phyloP scores from a whole-genome alignment of 2,329 filamentous ascomycete species.

The Pyrenochaeta sp. region DNA sequence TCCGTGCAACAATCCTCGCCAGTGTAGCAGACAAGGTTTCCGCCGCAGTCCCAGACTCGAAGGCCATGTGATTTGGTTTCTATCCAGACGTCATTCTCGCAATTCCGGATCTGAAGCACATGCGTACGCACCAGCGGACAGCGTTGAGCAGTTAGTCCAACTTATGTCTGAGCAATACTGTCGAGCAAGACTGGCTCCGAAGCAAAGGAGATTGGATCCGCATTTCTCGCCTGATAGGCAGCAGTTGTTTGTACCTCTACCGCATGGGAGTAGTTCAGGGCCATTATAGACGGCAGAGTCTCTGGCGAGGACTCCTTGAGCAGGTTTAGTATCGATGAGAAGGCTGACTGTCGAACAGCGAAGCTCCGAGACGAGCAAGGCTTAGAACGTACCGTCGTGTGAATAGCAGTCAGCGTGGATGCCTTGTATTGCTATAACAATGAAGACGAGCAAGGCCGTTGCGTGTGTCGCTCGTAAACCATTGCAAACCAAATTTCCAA shows the following conservation, averaged over 20 bases:
- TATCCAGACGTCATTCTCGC: no score
- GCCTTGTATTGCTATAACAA: no score
- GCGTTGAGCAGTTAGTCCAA: background rate
- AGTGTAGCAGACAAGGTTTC: background rate
- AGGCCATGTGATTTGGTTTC: background rate
- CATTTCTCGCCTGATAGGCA: background rate
- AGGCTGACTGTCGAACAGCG: no score
- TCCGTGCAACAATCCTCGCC: background rate
- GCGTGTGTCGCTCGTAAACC: no score
- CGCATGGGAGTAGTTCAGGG: background rate
- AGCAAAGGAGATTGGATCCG: background rate
- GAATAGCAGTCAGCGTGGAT: no score
- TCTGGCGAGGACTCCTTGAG: no score
- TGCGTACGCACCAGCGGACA: background rate
- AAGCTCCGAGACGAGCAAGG: no score
- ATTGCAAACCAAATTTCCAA: no score
- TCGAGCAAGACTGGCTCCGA: background rate
- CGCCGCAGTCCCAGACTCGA: background rate
- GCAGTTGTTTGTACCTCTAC: constrained; percentile 2
- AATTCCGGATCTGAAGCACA: background rate
- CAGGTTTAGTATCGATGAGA: no score
- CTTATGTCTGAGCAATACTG: background rate
- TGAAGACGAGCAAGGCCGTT: no score
- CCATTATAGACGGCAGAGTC: no score
- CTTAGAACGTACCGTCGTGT: no score